phyloP scores from a whole-genome alignment of 306 rosid species.

The Luffa acutangula region DNA sequence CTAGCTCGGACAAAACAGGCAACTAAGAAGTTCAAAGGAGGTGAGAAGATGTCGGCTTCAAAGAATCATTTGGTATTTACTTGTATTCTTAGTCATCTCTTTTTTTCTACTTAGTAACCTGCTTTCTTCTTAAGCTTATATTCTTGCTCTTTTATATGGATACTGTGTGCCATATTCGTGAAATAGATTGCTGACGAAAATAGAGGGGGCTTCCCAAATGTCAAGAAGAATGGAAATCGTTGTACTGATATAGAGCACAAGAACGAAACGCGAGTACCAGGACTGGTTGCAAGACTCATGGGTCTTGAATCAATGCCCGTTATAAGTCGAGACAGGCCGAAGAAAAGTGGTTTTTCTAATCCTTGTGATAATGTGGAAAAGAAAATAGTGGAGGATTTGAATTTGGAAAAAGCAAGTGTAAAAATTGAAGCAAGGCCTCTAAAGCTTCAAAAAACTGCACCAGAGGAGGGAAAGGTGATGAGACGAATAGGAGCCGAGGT shows the following conservation, averaged over 20 bases:
- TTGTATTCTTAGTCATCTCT: neutral
- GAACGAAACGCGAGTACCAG: constrained; percentile 55
- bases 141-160: neutral
- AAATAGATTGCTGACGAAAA: constrained; percentile 82
- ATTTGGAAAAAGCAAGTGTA: constrained; percentile 34
- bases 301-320: constrained; percentile 79
- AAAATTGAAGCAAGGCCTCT: constrained; percentile 74
- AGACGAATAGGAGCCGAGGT: constrained; percentile 67
- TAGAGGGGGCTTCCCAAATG: constrained; percentile 63
- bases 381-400: constrained; percentile 17
- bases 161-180: constrained; percentile 9
- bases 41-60: constrained; percentile 63
- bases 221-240: constrained; percentile 39
- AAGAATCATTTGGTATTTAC: constrained; percentile 62
- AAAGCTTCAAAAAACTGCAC: constrained; percentile 64
- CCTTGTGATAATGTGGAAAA: constrained; percentile 21
- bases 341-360: constrained; percentile 34
- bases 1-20: constrained; percentile 49
- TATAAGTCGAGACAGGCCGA: constrained; percentile 35
- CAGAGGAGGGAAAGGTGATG: constrained; percentile 44
- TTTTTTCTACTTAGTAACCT: neutral
- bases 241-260: constrained; percentile 30
- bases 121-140: neutral
- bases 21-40: constrained; percentile 56
- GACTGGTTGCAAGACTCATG: constrained; percentile 85